These are phyloP conservation scores for Didymella glomerata DNA, from an alignment of 2,329 filamentous ascomycete species.

Conservation along the genomic window DNA sequence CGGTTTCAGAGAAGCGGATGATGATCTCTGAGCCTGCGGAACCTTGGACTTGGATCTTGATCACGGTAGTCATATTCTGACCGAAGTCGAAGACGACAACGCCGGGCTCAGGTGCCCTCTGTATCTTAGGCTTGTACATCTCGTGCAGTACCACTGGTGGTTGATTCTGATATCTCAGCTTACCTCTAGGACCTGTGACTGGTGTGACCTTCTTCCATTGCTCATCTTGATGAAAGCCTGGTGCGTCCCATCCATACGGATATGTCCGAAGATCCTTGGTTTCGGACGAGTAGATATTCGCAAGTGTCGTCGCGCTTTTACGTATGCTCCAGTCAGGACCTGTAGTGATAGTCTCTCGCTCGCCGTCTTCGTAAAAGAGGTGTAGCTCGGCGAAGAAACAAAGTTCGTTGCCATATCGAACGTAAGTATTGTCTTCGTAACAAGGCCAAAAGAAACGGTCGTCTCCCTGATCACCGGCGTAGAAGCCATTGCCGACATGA, in stretches of 20 bases:
- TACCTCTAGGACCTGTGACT: constrained; percentile 52
- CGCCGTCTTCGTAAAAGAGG: constrained; percentile 51
- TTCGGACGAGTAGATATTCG: constrained; percentile 55
- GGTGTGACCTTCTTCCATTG: constrained; percentile 49
- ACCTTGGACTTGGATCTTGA: constrained; percentile 40
- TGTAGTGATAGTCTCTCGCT: constrained; percentile 48
- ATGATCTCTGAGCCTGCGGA: constrained; percentile 40
- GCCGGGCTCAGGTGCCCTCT: constrained; percentile 31
- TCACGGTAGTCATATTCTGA: constrained; percentile 48
- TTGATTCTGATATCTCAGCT: constrained; percentile 53
- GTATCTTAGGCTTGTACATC: constrained; percentile 43
- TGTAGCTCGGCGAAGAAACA: constrained; percentile 55
- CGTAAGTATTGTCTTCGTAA: constrained; percentile 55
- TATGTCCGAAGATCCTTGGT: constrained; percentile 50
- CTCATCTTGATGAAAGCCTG: constrained; percentile 35
- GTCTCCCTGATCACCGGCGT: constrained; percentile 54
- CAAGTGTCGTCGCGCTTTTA: constrained; percentile 53
- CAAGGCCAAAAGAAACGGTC: constrained; percentile 56
- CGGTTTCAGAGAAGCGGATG: constrained; percentile 45
- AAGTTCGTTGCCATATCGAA: constrained; percentile 47
- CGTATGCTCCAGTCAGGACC: constrained; percentile 52
- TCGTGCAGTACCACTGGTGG: constrained; percentile 52
- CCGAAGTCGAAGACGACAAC: constrained; percentile 45
- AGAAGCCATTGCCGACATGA: constrained; percentile 56
- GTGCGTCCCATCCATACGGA: constrained; percentile 49